Evolutionary conservation across 2,329 filamentous ascomycete species (phyloP), one percentile per base, ranked within the genome.

Genomic region (Ophiostoma piceae): DNA sequence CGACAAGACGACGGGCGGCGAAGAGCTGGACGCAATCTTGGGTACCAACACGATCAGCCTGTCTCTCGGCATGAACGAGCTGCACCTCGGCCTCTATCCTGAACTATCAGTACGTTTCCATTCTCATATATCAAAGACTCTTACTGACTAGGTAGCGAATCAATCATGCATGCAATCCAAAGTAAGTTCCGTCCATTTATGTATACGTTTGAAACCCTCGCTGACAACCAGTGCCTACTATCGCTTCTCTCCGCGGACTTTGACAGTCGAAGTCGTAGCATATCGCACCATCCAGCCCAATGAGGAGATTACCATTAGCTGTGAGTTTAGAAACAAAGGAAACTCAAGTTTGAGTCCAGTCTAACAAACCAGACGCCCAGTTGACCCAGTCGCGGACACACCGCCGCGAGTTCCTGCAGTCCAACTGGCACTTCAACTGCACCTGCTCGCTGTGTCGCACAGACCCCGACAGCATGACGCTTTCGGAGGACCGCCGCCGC

Each of bases 381-480:
- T 64, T 72, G 5, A 72, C 71, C 2, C 54, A 68, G 57, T 71
- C 70, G 1, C 71, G 70, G 32, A 71, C 70, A 3, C 67, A 66
- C 16, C 71, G 71, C 22, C 71, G 71, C 41, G 67, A 60, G 51
- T 71, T 70, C 60, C 67, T 72, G 16, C 70, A 71, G 35, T 35
- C 67, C 41, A 71, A 74, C 68, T 76, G 74, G 74, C 72, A 73
- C 65, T 76, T 76, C 71, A 73, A 74, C 64, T 76, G 75, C 72
- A 74, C 70, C 43, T 76, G 75, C 68, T 68, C 71, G 39, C 71
- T 76, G 11, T 76, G 75, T 71, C 69, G 73, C 5, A 69, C 74
- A 9, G 54, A 71, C 19, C n/a, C 68, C 7, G 71, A 74, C 37
- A 71, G 70, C 11, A 67, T 67, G 26, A 72, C 70, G 8, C 70